Conservation (phyloP, 805 yeast genomes). For the Metschnikowia continentalis region DNA sequence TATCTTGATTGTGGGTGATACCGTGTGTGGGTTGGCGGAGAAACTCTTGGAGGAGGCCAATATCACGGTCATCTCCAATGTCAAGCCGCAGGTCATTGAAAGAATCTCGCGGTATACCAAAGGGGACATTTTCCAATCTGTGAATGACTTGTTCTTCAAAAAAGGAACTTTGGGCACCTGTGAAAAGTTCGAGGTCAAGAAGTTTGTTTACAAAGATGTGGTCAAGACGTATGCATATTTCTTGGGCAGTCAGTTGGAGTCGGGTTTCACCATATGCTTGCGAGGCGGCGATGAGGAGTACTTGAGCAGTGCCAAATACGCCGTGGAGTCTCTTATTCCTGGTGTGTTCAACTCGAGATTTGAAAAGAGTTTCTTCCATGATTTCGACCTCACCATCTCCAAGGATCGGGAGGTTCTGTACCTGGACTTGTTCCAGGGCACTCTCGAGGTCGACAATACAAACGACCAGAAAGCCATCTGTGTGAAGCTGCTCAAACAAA, state of each 20-base stretch:
- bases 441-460: slow-evolving; percentile 10
- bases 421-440: background rate
- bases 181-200: slow-evolving; percentile 62
- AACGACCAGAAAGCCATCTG: slow-evolving; percentile 14
- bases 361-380: slow-evolving; percentile 43
- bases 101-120: slow-evolving; percentile 73
- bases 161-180: slow-evolving; percentile 66
- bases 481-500: slow-evolving; percentile 24
- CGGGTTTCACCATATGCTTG: slow-evolving; percentile 84
- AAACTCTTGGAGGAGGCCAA: slow-evolving; percentile 67
- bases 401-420: background rate
- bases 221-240: slow-evolving; percentile 75
- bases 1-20: slow-evolving; percentile 70
- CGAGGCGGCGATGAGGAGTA: slow-evolving; percentile 69
- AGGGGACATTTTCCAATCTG: slow-evolving; percentile 81
- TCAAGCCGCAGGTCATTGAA: slow-evolving; percentile 78
- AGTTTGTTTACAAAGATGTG: slow-evolving; percentile 52
- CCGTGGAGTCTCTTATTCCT: slow-evolving; percentile 75
- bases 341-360: slow-evolving; percentile 73
- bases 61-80: slow-evolving; percentile 74
- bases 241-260: slow-evolving; percentile 65
- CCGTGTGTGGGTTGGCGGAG: slow-evolving; percentile 79
- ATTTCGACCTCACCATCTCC: slow-evolving; percentile 11
- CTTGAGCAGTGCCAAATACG: slow-evolving; percentile 66
- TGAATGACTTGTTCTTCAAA: slow-evolving; percentile 74